Evolutionary conservation across 139 green algal species (phyloP), one percentile per base, ranked within the genome.

Genomic region (Microglena sp.): DNA sequence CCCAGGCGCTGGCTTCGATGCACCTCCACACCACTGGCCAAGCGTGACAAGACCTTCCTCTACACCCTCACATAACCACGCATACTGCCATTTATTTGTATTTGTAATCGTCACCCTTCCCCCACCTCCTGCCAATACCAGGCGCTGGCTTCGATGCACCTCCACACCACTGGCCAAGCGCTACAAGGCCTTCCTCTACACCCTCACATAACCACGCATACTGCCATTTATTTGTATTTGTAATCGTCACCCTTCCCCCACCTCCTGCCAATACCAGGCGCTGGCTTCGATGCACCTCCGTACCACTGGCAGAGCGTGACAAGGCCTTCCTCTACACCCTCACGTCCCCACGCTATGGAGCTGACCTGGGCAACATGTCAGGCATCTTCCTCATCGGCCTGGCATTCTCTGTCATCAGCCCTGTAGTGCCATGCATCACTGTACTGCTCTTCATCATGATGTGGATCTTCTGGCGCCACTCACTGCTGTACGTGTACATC

Each of bases 371-470:
- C 31, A 64, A 45, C 21, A 28, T 64, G 29, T 64, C 21, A 8
- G 29, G 56, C 56, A 35, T 27, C 29, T 64, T 64, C 56, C 31
- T 64, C 8, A 64, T 64, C 31, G 56, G 29, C 7, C 29, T 64
- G 29, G 15, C 31, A 45, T 86, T 77, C 61, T 68, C 74, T 22
- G 77, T 89, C 4, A 71, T 89, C 8, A 66, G 75, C 2, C 86
- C 86, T 26, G 64, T 93, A 55, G 75, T 92, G 45, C 63, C 91
- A 43, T 72, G 74, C 45, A 69, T 87, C 24, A 69, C 68, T 27
- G 36, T 88, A 7, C 36, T 77, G 8, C 92, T 76, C 73, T 85
- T 87, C 45, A 45, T 46, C 7, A 3, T 68, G 28, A 61, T 66
- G 18, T 78, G 74, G 74, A 33, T 81, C 2, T 54, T 58, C 15